These are phyloP conservation scores for Xanthoconium purpureum DNA, from an alignment of 768 basidiomycete genomes.

Conservation along the genomic window DNA sequence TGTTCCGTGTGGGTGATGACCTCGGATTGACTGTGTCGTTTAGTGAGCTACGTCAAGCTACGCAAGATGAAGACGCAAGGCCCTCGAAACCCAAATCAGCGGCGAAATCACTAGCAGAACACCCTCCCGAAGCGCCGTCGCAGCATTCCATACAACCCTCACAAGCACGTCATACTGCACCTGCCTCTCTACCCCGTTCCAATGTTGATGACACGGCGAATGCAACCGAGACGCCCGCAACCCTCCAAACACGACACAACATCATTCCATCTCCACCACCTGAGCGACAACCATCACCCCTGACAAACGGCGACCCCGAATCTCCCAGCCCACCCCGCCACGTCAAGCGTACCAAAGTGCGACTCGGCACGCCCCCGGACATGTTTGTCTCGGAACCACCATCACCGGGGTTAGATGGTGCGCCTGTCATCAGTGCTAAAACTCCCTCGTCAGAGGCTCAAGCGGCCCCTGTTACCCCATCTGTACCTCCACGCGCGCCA, in stretches of 20 bases:
- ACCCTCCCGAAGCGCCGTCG: not conserved
- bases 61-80: not conserved
- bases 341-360: conserved; percentile 10
- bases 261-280: not conserved
- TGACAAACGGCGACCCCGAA: not conserved
- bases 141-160: not conserved
- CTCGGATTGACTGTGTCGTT: not conserved
- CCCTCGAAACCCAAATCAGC: not conserved
- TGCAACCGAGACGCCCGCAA: not conserved
- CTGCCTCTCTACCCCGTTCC: not conserved
- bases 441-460: not conserved
- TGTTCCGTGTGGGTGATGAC: not conserved
- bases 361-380: conserved; percentile 9
- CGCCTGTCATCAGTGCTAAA: not conserved
- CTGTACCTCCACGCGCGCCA: conserved; percentile 13
- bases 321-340: not conserved
- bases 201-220: not conserved
- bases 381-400: conserved; percentile 18
- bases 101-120: not conserved
- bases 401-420: conserved; percentile 3
- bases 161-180: not conserved
- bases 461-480: not conserved
- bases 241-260: no score
- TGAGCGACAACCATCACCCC: not conserved
- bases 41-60: conserved; percentile 5